Evolutionary conservation across 208 protist species (phyloP), one percentile per base, ranked within the genome.

Genomic region (Wallacemonas collosoma): DNA sequence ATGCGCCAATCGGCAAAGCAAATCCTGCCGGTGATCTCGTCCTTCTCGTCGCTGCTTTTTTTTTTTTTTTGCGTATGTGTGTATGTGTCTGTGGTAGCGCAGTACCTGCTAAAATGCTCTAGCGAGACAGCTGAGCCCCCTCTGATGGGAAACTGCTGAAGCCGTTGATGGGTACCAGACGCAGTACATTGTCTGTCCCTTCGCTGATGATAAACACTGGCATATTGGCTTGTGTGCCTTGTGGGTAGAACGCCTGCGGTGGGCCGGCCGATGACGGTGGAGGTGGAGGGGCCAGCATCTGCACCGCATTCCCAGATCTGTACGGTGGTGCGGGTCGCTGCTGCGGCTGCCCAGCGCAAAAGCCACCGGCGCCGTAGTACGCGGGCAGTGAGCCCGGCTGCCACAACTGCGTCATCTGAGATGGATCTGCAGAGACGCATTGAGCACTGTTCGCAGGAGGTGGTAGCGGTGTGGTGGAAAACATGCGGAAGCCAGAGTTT

Each of bases 201-300:
- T 81, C 72, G 56, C 68, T 74, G 58, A 85, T 62, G 43, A 81
- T 65, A 58, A 81, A 81, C 51, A 75, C 73, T 6, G 76, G 72
- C 15, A 62, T 7, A 15, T 41, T 41, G 7, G 56, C 2, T 4
- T 36, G 14, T 4, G 71, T 15, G 3, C 70, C 61, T 9, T 71
- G 69, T 17, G 72, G 55, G 11, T 53, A 45, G 43, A 65, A 65
- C 6, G 79, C 56, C 51, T 51, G 67, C 50, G 26, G 56, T 5
- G 6, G 11, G 58, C 44, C 39, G 38, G 40, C 35, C 15, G 60
- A 14, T 15, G 60, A 41, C 40, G 43, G 41, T 39, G 60, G 60
- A 3, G 60, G 60, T 15, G 38, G 60, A 36, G 60, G 40, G n/a
- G 26, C n/a, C 14, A 51, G 43, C 14, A 41, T 0, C n/a, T 38